Percentiles rank a stretch among this genome's conserved stretches.
Evolutionary conservation across 495 filamentous ascomycete genomes (phyloP).

Genomic region (Aspergillus funiculosus): DNA sequence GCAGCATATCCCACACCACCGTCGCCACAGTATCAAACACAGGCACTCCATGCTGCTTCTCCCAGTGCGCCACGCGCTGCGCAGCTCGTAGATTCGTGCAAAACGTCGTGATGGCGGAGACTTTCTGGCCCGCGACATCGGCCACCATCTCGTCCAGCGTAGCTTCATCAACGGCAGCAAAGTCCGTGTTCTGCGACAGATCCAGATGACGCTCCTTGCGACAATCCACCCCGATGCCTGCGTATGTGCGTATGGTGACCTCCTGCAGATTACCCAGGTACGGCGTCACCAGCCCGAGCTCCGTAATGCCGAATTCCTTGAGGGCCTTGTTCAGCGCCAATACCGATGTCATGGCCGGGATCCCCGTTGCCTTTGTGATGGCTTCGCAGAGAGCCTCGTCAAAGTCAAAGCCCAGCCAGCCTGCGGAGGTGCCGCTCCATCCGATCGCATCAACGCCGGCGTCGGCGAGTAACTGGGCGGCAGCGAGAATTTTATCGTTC

Average conservation of each 20-base stretch:
- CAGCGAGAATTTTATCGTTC: conserved; percentile 3
- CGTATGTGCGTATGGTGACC: background rate
- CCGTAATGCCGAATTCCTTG: background rate
- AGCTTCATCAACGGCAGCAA: background rate
- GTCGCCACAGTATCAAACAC: conserved; percentile 6
- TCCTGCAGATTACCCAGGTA: conserved; percentile 5
- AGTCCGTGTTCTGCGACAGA: background rate
- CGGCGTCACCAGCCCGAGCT: background rate
- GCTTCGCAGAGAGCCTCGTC: background rate
- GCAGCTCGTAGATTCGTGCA: conserved; percentile 7
- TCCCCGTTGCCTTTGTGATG: background rate
- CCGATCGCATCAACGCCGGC: conserved; percentile 4
- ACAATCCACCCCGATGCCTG: background rate
- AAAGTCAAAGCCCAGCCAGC: conserved; percentile 4
- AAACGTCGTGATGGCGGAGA: background rate
- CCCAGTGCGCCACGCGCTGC: background rate
- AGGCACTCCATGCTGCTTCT: conserved; percentile 4
- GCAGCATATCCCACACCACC: conserved; percentile 8
- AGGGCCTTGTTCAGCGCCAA: conserved; percentile 3
- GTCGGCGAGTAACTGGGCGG: conserved; percentile 5
- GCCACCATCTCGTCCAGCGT: conserved; percentile 4
- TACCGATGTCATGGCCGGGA: conserved; percentile 1
- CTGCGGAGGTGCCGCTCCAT: conserved; percentile 3
- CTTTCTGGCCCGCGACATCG: background rate
- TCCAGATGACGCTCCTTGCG: background rate